Percentiles rank a stretch among this genome's conserved stretches.
Conservation (phyloP, 2,329 filamentous ascomycete species). For the Moelleriella libera region DNA sequence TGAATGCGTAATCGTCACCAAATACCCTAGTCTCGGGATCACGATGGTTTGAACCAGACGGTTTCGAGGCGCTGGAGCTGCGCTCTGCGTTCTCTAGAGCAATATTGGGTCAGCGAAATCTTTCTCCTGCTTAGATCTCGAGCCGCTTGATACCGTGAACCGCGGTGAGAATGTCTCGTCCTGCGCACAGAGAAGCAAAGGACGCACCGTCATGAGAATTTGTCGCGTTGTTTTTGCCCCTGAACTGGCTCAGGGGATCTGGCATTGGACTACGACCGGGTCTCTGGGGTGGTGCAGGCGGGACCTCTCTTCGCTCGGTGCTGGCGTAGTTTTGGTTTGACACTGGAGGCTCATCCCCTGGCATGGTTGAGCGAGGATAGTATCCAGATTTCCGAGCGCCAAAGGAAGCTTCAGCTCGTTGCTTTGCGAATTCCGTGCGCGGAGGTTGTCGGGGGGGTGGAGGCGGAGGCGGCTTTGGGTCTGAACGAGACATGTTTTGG, state of each 20-base stretch:
- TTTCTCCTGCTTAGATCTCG: no score
- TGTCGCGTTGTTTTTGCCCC: constrained; percentile 21
- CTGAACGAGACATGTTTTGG: constrained; percentile 13
- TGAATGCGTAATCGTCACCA: no score
- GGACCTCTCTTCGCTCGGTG: constrained; percentile 10
- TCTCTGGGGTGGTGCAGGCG: constrained; percentile 5
- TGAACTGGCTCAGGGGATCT: constrained; percentile 35
- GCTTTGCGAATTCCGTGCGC: constrained; percentile 35
- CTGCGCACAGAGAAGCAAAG: neutral
- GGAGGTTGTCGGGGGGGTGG: constrained; percentile 26
- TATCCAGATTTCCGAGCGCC: constrained; percentile 35
- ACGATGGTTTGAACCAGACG: no score
- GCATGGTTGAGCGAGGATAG: constrained; percentile 30
- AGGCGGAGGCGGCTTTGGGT: constrained; percentile 11
- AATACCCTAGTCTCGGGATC: no score
- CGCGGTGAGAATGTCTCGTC: neutral
- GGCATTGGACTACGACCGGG: constrained; percentile 13
- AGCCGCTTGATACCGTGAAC: no score
- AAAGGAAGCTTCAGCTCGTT: constrained; percentile 41
- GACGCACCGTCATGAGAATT: constrained; percentile 43
- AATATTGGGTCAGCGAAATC: no score
- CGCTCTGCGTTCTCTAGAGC: no score
- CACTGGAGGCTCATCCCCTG: constrained; percentile 38
- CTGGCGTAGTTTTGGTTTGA: constrained; percentile 31
- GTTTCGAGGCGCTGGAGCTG: no score